Conservation (phyloP, 2,329 filamentous ascomycete genomes). For the Neocucurbitaria cava region DNA sequence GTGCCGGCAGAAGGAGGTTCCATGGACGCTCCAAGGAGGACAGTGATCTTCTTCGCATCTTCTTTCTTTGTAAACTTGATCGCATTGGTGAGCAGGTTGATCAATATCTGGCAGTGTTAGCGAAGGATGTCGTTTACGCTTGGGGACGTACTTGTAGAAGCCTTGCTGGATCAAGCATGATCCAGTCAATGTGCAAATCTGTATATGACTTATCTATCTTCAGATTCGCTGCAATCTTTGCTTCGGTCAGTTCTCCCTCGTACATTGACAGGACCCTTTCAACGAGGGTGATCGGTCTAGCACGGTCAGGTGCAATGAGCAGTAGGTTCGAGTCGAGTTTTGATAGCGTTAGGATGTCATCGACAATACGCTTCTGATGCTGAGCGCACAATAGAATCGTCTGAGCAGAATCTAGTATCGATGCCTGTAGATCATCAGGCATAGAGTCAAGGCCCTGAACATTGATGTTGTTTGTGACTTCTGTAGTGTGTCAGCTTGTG, state of each 20-base stretch:
- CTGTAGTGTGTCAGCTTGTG: not conserved
- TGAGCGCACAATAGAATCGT: constrained; percentile 38
- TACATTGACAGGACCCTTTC: constrained; percentile 31
- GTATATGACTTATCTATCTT: constrained; percentile 15
- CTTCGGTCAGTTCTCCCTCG: constrained; percentile 25
- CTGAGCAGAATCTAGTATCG: constrained; percentile 22
- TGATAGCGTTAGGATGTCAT: constrained; percentile 28
- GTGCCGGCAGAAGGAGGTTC: constrained; percentile 2
- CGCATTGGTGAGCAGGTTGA: constrained; percentile 42
- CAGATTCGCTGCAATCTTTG: constrained; percentile 13
- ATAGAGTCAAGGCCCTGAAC: not conserved
- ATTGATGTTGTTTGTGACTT: not conserved
- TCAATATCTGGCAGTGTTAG: constrained; percentile 17
- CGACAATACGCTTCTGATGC: constrained; percentile 40
- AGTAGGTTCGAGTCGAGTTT: constrained; percentile 33
- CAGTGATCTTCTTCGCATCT: constrained; percentile 15
- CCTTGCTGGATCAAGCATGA: constrained; percentile 20
- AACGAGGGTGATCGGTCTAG: constrained; percentile 22
- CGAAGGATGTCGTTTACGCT: not conserved
- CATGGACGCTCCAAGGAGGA: constrained; percentile 1
- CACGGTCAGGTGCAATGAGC: constrained; percentile 21
- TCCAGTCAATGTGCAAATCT: constrained; percentile 16
- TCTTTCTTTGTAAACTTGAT: constrained; percentile 40
- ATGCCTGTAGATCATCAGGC: not conserved
- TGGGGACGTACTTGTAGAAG: constrained; percentile 13